A percentile compares a stretch with the other conserved stretches of the same genome.
Evolutionary conservation across 2,329 filamentous ascomycete genomes (phyloP).

Genomic region (Microdochium nivale): DNA sequence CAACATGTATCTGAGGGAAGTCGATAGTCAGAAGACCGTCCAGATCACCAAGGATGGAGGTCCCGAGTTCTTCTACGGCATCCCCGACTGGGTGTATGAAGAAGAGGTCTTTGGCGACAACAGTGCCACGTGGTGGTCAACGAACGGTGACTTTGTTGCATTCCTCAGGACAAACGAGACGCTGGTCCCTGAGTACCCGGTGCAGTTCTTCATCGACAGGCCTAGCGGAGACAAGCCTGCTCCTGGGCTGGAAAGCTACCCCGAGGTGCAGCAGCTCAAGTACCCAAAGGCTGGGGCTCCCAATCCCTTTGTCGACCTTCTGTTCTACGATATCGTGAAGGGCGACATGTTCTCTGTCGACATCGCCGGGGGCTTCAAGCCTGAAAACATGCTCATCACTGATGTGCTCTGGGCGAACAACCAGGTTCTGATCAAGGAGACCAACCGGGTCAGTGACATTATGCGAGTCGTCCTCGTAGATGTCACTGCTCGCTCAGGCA

Average conservation of each 20-base stretch:
- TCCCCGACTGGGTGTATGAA: conserved; percentile 97
- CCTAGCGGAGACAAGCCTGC: conserved; percentile 65
- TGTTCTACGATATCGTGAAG: conserved; percentile 79
- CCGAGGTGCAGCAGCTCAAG: conserved; percentile 85
- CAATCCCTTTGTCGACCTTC: conserved; percentile 80
- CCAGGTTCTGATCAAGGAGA: conserved; percentile 81
- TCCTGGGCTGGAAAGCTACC: conserved; percentile 76
- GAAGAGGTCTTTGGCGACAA: conserved; percentile 71
- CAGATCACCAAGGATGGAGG: conserved; percentile 84
- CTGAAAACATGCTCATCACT: conserved; percentile 82
- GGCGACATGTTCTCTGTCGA: conserved; percentile 72
- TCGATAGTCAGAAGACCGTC: conserved; percentile 46
- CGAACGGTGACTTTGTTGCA: conserved; percentile 79
- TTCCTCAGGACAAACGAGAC: conserved; percentile 94
- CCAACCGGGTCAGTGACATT: conserved; percentile 89
- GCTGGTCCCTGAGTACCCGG: conserved; percentile 78
- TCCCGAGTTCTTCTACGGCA: conserved; percentile 82
- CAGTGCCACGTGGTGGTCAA: conserved; percentile 91
- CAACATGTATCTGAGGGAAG: conserved; percentile 74
- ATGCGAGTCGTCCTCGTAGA: conserved; percentile 83
- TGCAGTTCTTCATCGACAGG: conserved; percentile 86
- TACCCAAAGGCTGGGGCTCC: conserved; percentile 94
- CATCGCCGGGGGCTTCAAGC: conserved; percentile 66
- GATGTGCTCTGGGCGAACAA: conserved; percentile 85
- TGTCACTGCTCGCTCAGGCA: conserved; percentile 62